Percentiles rank a stretch among this genome's conserved stretches.
These are phyloP conservation scores for Talaromyces sp. DNA, from an alignment of 2,329 filamentous ascomycete species.

Conservation along the genomic window DNA sequence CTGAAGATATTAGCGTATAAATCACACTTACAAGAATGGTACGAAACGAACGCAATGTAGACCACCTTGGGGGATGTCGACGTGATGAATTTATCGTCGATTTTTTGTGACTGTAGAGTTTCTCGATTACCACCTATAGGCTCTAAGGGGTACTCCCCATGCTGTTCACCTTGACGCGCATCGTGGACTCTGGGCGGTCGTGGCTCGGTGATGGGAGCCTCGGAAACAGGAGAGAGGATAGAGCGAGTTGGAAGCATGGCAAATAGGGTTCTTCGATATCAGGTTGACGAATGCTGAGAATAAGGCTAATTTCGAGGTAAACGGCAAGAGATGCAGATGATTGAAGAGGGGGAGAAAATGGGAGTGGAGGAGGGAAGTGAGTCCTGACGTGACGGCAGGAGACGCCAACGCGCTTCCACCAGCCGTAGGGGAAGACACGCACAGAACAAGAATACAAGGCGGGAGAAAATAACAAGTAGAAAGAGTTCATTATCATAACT, in stretches of 20 bases:
- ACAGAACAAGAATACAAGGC: neutral
- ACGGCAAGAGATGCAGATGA: neutral
- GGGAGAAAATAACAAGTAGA: neutral
- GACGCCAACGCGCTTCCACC: neutral
- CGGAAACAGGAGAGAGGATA: no score
- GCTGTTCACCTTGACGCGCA: neutral
- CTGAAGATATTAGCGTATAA: conserved; percentile 9
- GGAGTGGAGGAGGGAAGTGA: neutral
- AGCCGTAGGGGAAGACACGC: neutral
- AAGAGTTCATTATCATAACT: neutral
- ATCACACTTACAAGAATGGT: no score
- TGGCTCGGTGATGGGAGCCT: neutral
- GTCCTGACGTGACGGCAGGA: neutral
- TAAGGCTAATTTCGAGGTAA: no score
- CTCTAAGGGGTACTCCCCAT: neutral
- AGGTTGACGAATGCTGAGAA: no score
- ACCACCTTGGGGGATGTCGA: neutral
- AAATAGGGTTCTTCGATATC: neutral
- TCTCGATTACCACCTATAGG: neutral
- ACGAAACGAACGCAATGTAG: conserved; percentile 8
- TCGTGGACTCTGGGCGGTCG: neutral
- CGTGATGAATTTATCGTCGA: neutral
- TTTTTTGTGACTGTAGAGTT: no score
- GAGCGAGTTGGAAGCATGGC: neutral
- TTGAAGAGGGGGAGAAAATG: no score